Evolutionary conservation across 352 stramenopile species (phyloP).

Genomic region (Pythium dissimile): DNA sequence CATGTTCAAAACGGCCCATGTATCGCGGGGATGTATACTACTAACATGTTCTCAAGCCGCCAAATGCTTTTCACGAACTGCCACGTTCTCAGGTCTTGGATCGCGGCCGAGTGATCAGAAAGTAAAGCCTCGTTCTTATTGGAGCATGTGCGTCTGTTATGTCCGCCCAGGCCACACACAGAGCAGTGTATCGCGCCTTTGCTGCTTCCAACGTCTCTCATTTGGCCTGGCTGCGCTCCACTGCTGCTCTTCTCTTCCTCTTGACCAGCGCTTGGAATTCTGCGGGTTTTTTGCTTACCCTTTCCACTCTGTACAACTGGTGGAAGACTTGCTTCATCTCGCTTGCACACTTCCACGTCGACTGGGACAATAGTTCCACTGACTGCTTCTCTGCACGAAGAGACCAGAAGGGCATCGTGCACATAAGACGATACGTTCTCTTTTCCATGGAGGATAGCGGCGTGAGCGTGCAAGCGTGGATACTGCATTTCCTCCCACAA

Average conservation of each 20-base stretch:
- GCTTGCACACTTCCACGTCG: not conserved
- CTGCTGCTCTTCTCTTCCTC: not conserved
- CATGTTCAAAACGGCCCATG: no score
- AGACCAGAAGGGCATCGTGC: not conserved
- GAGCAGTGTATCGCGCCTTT: no score
- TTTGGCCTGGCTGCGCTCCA: no score
- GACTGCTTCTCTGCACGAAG: not conserved
- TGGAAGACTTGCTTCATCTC: not conserved
- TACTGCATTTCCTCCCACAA: conserved; percentile 1
- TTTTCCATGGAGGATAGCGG: not conserved
- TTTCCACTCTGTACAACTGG: not conserved
- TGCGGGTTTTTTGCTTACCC: not conserved
- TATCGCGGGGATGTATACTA: no score
- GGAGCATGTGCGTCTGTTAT: not conserved
- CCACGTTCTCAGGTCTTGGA: not conserved
- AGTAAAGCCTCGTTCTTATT: no score
- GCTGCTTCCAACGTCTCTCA: no score
- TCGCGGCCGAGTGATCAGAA: no score
- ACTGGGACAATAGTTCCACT: not conserved
- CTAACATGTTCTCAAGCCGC: not conserved
- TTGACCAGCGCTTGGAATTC: not conserved
- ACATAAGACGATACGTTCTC: not conserved
- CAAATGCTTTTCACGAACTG: not conserved
- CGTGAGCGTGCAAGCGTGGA: not conserved
- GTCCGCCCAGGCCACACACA: not conserved